phyloP scores from a whole-genome alignment of 768 basidiomycete species.

The Leccinum variicolor region DNA sequence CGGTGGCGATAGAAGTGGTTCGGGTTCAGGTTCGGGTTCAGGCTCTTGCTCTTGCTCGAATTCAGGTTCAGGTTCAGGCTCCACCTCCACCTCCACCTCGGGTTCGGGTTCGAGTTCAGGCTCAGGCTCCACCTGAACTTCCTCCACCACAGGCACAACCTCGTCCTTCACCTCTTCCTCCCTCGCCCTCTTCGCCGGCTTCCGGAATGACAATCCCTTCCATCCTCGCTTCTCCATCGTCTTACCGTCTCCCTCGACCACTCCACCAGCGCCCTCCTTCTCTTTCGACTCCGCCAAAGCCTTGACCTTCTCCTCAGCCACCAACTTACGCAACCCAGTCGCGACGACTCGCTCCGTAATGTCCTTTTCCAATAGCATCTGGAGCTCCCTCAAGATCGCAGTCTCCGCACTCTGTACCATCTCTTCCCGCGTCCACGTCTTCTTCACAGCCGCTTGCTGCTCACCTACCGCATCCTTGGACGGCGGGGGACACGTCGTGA shows the following conservation, averaged over 20 bases:
- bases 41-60: constrained; percentile 22
- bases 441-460: constrained; percentile 34
- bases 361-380: constrained; percentile 56
- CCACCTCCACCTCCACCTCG: constrained; percentile 29
- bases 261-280: constrained; percentile 18
- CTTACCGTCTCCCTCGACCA: constrained; percentile 42
- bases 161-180: constrained; percentile 30
- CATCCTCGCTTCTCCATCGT: constrained; percentile 43
- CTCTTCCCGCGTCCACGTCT: constrained; percentile 50
- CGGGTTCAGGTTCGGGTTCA: constrained; percentile 31
- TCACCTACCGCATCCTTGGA: constrained; percentile 32
- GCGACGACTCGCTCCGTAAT: constrained; percentile 59
- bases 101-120: too few relatives aligned
- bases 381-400: constrained; percentile 57
- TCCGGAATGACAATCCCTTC: constrained; percentile 46
- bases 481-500: constrained; percentile 42
- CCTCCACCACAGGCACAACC: constrained; percentile 18
- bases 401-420: constrained; percentile 54
- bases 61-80: constrained; percentile 21
- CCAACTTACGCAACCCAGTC: constrained; percentile 48
- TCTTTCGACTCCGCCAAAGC: constrained; percentile 19
- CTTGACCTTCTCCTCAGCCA: constrained; percentile 50
- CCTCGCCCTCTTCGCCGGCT: constrained; percentile 38
- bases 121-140: constrained; percentile 20
- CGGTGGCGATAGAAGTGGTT: constrained; percentile 41